phyloP scores from a whole-genome alignment of 2,329 filamentous ascomycete species.

The Sporothrix brunneoviolacea region DNA sequence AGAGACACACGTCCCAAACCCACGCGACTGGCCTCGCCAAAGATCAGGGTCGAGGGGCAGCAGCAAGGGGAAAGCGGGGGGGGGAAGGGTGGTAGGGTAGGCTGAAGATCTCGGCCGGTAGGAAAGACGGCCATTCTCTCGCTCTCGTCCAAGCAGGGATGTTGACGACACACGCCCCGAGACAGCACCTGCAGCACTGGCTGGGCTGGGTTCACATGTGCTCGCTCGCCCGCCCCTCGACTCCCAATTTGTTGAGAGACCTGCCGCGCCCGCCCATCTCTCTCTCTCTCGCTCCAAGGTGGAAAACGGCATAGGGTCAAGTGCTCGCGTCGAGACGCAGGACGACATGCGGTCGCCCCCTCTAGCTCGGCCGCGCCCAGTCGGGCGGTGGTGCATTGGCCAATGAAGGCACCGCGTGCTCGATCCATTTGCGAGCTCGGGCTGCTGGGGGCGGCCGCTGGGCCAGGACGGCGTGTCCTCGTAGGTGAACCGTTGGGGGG shows the following conservation, averaged over 20 bases:
- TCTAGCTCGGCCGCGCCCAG: background rate
- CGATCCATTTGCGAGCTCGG: constrained; percentile 13
- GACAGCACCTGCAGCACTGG: too few species aligned
- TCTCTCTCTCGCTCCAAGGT: too few species aligned
- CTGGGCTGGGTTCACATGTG: background rate
- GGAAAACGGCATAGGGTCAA: too few species aligned
- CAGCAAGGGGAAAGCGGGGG: background rate
- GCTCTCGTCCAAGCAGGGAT: constrained; percentile 6
- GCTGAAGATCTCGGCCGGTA: constrained; percentile 6
- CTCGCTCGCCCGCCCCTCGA: background rate
- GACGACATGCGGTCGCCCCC: background rate
- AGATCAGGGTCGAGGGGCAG: background rate
- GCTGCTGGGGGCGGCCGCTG: background rate
- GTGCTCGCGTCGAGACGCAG: too few species aligned
- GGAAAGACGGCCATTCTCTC: background rate
- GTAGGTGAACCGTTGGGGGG: too few species aligned
- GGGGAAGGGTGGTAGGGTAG: background rate
- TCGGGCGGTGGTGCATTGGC: constrained; percentile 12
- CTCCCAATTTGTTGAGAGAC: background rate
- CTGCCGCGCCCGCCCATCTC: too few species aligned
- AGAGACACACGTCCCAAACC: constrained; percentile 5
- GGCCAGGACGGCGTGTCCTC: too few species aligned
- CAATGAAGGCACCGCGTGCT: constrained; percentile 18
- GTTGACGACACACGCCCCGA: constrained; percentile 11
- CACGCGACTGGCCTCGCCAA: background rate